Evolutionary conservation across 192 early-diverging fungal genomes (phyloP).

Genomic region (Polychytrium aggregatum): DNA sequence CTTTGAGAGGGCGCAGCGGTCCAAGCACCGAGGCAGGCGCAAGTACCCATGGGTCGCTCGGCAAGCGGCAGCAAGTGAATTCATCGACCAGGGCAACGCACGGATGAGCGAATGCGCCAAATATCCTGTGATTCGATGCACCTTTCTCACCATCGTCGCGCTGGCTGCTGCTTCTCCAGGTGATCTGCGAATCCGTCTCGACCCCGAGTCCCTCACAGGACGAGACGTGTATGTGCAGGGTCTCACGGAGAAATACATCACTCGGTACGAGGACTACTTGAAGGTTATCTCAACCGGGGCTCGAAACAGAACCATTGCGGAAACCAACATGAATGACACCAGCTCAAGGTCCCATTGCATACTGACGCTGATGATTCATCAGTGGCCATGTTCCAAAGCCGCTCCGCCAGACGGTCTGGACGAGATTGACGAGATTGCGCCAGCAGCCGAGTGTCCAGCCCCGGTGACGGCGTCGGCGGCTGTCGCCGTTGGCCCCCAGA

Average conservation of each 20-base stretch:
- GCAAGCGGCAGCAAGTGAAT: too few species aligned
- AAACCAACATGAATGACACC: conserved; percentile 37
- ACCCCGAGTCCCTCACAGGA: conserved; percentile 21
- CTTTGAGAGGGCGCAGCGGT: too few species aligned
- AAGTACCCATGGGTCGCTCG: too few species aligned
- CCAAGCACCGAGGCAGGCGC: too few species aligned
- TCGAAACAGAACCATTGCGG: conserved; percentile 19
- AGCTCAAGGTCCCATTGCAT: conserved; percentile 65
- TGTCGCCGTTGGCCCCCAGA: conserved; percentile 4
- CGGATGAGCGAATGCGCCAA: too few species aligned
- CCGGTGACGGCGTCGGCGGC: neutral
- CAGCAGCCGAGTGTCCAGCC: too few species aligned
- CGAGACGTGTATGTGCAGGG: conserved; percentile 32
- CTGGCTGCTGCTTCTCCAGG: too few species aligned
- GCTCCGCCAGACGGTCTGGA: conserved; percentile 33
- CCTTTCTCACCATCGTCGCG: too few species aligned
- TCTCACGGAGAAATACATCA: conserved; percentile 21
- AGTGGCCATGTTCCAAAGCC: conserved; percentile 40
- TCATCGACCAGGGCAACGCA: too few species aligned
- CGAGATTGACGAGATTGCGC: conserved; percentile 17
- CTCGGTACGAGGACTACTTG: conserved; percentile 13
- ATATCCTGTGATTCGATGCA: too few species aligned
- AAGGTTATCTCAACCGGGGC: conserved; percentile 21
- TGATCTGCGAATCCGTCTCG: conserved; percentile 26
- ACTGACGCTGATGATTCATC: conserved; percentile 65